Evolutionary conservation across 73 alveolate species (phyloP).

Genomic region (Stentor coeruleus): DNA sequence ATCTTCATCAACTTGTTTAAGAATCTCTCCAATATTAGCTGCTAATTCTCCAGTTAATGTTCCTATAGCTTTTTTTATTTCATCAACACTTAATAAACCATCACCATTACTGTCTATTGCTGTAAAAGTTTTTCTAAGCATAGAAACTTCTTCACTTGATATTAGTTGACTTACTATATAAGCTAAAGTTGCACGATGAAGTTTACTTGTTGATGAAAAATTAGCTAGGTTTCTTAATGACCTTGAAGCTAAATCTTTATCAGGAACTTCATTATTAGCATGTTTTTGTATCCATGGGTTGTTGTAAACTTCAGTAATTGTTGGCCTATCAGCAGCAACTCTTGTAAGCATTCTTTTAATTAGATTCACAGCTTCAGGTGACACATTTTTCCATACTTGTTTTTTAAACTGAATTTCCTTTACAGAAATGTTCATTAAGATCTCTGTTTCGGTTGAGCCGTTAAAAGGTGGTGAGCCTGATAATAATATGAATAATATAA

Average conservation of each 20-base stretch:
- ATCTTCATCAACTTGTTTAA: slow-evolving; percentile 37
- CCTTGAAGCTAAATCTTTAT: slow-evolving; percentile 21
- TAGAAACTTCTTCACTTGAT: slow-evolving; percentile 39
- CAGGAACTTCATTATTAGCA: slow-evolving; percentile 19
- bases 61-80: slow-evolving; percentile 26
- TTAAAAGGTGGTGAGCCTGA: slow-evolving; percentile 41
- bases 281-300: slow-evolving; percentile 42
- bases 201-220: slow-evolving; percentile 30
- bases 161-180: slow-evolving; percentile 46
- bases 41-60: not conserved
- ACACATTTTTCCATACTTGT: slow-evolving; percentile 39
- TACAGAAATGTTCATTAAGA: slow-evolving; percentile 38
- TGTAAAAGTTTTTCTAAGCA: slow-evolving; percentile 34
- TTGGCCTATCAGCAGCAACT: slow-evolving; percentile 42
- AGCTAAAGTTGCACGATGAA: slow-evolving; percentile 56
- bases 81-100: slow-evolving; percentile 49
- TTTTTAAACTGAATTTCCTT: not conserved
- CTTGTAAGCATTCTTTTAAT: slow-evolving; percentile 34
- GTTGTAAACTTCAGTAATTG: slow-evolving; percentile 39
- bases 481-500: slow-evolving; percentile 36
- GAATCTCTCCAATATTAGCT: slow-evolving; percentile 38
- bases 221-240: slow-evolving; percentile 30
- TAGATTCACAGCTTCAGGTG: slow-evolving; percentile 47
- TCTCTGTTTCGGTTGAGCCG: slow-evolving; percentile 40
- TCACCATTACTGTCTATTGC: slow-evolving; percentile 39